Evolutionary conservation across 1,284 basidiomycete species (phyloP).

Genomic region (Ceratobasidium papillatum): DNA sequence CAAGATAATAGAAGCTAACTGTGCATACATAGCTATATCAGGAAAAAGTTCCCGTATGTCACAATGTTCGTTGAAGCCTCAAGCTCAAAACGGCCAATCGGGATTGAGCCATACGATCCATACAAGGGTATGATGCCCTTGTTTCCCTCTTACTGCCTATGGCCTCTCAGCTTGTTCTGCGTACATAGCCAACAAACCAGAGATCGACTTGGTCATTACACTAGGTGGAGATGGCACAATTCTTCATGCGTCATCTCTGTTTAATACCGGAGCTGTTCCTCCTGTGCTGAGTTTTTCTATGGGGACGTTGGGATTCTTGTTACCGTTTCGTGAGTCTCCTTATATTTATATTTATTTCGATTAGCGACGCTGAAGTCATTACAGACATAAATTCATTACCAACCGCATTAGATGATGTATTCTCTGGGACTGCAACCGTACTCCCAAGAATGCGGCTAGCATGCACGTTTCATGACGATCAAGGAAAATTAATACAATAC

Average conservation of each 20-base stretch:
- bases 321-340: constrained; percentile 84
- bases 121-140: constrained; percentile 53
- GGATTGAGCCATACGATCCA: constrained; percentile 69
- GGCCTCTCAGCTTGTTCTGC: neutral
- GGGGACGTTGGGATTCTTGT: constrained; percentile 93
- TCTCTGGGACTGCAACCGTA: constrained; percentile 77
- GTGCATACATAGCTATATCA: constrained; percentile 56
- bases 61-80: constrained; percentile 77
- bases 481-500: constrained; percentile 54
- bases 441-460: constrained; percentile 87
- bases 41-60: constrained; percentile 71
- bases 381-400: constrained; percentile 84
- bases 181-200: constrained; percentile 56
- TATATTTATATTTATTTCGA: neutral
- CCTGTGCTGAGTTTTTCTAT: constrained; percentile 96
- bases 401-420: constrained; percentile 79
- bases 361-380: neutral
- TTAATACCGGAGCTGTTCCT: constrained; percentile 87
- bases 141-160: neutral
- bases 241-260: constrained; percentile 91
- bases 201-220: constrained; percentile 85
- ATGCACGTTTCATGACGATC: constrained; percentile 75
- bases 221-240: constrained; percentile 97
- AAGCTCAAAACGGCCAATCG: constrained; percentile 68
- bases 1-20: neutral